Conservation (phyloP, 2,329 filamentous ascomycete species). For the Aciculosporium take region DNA sequence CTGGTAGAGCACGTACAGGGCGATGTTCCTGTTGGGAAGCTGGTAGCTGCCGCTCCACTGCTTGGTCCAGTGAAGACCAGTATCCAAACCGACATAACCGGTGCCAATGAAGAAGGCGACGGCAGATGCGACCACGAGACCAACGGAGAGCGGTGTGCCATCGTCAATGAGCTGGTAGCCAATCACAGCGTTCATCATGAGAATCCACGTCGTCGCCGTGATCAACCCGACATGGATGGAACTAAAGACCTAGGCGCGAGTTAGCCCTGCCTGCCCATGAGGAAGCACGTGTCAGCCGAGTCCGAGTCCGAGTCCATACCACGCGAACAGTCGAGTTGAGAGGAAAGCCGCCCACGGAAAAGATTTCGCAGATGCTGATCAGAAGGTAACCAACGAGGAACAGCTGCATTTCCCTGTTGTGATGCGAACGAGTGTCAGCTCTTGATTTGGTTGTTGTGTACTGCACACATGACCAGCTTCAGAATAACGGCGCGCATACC, state of each 20-base stretch:
- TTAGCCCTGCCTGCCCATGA: slow-evolving; percentile 41
- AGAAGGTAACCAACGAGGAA: slow-evolving; percentile 80
- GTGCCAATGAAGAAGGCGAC: slow-evolving; percentile 69
- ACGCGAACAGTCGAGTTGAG: slow-evolving; percentile 55
- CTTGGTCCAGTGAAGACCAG: slow-evolving; percentile 71
- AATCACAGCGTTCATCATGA: slow-evolving; percentile 82
- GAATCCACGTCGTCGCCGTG: slow-evolving; percentile 73
- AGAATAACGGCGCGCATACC: slow-evolving; percentile 42
- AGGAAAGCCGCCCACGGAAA: slow-evolving; percentile 83
- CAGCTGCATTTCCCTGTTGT: slow-evolving; percentile 81
- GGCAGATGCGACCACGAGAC: slow-evolving; percentile 58
- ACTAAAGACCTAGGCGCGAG: slow-evolving; percentile 54
- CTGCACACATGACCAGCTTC: too few relatives aligned
- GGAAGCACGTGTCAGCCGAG: background rate
- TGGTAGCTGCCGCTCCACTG: slow-evolving; percentile 52
- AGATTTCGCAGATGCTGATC: slow-evolving; percentile 89
- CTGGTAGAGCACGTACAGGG: slow-evolving; percentile 88
- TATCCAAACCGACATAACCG: slow-evolving; percentile 91
- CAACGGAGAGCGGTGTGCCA: slow-evolving; percentile 72
- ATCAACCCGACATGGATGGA: slow-evolving; percentile 86
- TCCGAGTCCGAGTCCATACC: slow-evolving; percentile 41
- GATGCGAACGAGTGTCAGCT: slow-evolving; percentile 6
- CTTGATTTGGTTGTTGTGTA: background rate
- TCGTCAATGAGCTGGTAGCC: slow-evolving; percentile 92
- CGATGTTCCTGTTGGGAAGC: slow-evolving; percentile 57